Conservation (phyloP, 129 eudicot species). For the Flaveria robusta region DNA sequence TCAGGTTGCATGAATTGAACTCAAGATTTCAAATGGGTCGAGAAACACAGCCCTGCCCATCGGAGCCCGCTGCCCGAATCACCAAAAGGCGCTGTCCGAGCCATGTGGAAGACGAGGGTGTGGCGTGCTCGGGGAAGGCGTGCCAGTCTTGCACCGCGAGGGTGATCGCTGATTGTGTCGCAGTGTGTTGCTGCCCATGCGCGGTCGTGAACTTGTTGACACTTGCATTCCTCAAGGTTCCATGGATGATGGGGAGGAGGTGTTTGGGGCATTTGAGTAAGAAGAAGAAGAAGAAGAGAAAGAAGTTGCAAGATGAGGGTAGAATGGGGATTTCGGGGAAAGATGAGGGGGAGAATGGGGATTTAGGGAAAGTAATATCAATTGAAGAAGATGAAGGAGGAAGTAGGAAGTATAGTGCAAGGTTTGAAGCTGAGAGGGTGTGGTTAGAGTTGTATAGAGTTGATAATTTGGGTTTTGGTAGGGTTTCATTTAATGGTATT, state of each 20-base stretch:
- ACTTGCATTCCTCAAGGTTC: slow-evolving; percentile 59
- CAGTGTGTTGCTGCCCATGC: slow-evolving; percentile 75
- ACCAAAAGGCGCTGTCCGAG: slow-evolving; percentile 30
- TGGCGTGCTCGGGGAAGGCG: slow-evolving; percentile 59
- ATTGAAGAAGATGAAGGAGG: slow-evolving; percentile 22
- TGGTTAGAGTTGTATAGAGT: slow-evolving; percentile 81
- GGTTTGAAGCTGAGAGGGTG: slow-evolving; percentile 66
- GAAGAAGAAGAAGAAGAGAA: slow-evolving; percentile 32
- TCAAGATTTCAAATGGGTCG: slow-evolving; percentile 34
- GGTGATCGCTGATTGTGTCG: slow-evolving; percentile 74
- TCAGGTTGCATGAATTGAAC: slow-evolving; percentile 8
- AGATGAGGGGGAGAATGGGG: slow-evolving; percentile 9
- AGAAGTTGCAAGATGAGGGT: slow-evolving; percentile 18
- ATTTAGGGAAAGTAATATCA: slow-evolving; percentile 22
- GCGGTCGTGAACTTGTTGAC: slow-evolving; percentile 62
- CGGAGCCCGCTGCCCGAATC: slow-evolving; percentile 24
- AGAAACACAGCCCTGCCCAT: slow-evolving; percentile 22
- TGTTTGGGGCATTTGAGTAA: slow-evolving; percentile 40
- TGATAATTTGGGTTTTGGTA: slow-evolving; percentile 92
- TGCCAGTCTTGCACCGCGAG: slow-evolving; percentile 74
- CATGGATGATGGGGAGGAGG: slow-evolving; percentile 61
- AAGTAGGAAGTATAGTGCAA: slow-evolving; percentile 45
- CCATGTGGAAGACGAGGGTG: slow-evolving; percentile 14
- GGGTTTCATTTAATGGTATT: slow-evolving; percentile 79
- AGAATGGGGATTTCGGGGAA: slow-evolving; percentile 2